Conservation (phyloP, 306 rosid species). For the Nissolia schottii region DNA sequence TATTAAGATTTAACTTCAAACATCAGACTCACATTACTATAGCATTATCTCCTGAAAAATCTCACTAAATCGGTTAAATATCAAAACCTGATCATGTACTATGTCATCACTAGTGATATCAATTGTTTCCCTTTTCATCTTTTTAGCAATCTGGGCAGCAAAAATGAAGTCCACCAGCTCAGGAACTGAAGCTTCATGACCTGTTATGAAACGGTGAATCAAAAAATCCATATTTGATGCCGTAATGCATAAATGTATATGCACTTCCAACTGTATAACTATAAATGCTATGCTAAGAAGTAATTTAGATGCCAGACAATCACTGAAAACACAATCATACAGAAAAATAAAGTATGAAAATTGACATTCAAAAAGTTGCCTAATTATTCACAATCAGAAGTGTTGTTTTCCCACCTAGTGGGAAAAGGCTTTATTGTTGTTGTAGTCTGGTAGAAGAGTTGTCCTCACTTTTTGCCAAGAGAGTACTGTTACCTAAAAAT, state of each 20-base stretch:
- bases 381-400: background rate
- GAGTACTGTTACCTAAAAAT: background rate
- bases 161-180: constrained; percentile 78
- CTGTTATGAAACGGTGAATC: constrained; percentile 39
- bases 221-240: constrained; percentile 8
- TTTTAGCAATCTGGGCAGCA: constrained; percentile 77
- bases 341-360: background rate
- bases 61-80: constrained; percentile 23
- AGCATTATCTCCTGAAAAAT: constrained; percentile 3
- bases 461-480: background rate
- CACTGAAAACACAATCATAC: background rate
- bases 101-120: constrained; percentile 40
- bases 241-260: background rate
- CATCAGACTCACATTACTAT: background rate
- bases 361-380: background rate
- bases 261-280: background rate
- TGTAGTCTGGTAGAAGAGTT: background rate
- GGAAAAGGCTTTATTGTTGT: background rate
- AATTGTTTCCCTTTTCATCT: constrained; percentile 48
- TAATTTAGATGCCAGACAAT: constrained; percentile 1
- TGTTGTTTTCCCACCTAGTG: background rate
- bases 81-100: constrained; percentile 57
- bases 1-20: background rate
- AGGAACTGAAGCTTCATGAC: constrained; percentile 60
- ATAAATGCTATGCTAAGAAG: constrained; percentile 11